Evolutionary conservation across 2,329 filamentous ascomycete species (phyloP).

Genomic region (Curvularia verruculosa): DNA sequence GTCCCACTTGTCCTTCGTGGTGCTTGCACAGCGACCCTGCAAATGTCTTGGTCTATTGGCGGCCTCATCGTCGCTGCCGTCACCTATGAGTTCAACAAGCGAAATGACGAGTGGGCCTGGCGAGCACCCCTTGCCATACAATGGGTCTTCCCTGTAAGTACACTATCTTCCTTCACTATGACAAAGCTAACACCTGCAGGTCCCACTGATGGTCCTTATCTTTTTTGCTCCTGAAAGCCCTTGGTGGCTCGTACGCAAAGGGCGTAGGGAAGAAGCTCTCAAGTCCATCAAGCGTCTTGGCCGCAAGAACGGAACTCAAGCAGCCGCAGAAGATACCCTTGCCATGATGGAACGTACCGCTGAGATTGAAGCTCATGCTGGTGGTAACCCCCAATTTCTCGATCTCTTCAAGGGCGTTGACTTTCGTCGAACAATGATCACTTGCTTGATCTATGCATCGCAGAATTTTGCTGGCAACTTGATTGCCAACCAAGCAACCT

Average conservation of each 20-base stretch:
- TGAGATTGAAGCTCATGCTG: conserved; percentile 56
- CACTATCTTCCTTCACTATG: conserved; percentile 43
- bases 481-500: conserved; percentile 67
- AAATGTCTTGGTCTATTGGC: conserved; percentile 69
- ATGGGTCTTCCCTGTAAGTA: conserved; percentile 50
- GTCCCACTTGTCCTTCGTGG: conserved; percentile 64
- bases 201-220: conserved; percentile 51
- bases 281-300: conserved; percentile 58
- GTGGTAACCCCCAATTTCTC: conserved; percentile 54
- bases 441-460: conserved; percentile 62
- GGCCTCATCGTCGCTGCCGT: conserved; percentile 64
- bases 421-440: conserved; percentile 59
- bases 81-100: conserved; percentile 59
- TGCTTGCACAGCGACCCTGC: conserved; percentile 64
- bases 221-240: conserved; percentile 52
- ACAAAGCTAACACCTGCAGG: conserved; percentile 65
- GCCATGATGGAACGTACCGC: conserved; percentile 65
- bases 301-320: conserved; percentile 48
- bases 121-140: conserved; percentile 41
- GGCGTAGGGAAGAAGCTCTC: conserved; percentile 50
- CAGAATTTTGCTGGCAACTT: conserved; percentile 67
- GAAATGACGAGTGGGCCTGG: conserved; percentile 32
- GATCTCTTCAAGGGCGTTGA: conserved; percentile 63
- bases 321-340: conserved; percentile 53
- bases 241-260: conserved; percentile 52